phyloP scores from a whole-genome alignment of 148 eudicot genomes.

The Selenicereus undatus region DNA sequence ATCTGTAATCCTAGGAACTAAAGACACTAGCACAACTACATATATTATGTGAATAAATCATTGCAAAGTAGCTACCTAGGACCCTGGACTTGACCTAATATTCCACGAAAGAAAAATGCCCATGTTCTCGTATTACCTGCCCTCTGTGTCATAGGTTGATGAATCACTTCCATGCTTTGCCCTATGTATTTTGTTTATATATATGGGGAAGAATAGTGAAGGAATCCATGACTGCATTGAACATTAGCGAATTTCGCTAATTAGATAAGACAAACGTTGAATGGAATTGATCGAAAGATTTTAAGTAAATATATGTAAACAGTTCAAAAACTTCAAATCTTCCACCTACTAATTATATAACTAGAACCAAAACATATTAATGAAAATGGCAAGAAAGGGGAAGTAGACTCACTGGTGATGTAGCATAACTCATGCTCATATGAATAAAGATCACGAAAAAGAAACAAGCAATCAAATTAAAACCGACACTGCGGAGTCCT shows the following conservation, averaged over 20 bases:
- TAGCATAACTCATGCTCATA: slow-evolving; percentile 45
- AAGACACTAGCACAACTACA: no score
- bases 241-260: neutral
- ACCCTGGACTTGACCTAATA: neutral
- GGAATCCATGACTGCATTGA: slow-evolving; percentile 66
- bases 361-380: neutral
- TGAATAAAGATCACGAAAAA: slow-evolving; percentile 34
- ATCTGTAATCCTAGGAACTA: no score
- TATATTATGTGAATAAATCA: no score
- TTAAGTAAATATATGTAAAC: no score
- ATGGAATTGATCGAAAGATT: no score
- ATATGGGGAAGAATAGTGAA: slow-evolving; percentile 57
- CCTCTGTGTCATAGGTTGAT: slow-evolving; percentile 61
- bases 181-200: slow-evolving; percentile 57
- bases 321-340: no score
- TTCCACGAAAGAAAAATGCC: neutral
- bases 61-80: no score
- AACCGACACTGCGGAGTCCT: slow-evolving; percentile 52
- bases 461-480: slow-evolving; percentile 39
- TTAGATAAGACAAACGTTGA: neutral
- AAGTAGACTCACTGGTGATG: slow-evolving; percentile 38
- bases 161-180: slow-evolving; percentile 78
- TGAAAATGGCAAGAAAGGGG: neutral
- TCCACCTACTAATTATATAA: no score
- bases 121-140: slow-evolving; percentile 39